phyloP scores from a whole-genome alignment of 805 yeast species.

The Candida succiphila region DNA sequence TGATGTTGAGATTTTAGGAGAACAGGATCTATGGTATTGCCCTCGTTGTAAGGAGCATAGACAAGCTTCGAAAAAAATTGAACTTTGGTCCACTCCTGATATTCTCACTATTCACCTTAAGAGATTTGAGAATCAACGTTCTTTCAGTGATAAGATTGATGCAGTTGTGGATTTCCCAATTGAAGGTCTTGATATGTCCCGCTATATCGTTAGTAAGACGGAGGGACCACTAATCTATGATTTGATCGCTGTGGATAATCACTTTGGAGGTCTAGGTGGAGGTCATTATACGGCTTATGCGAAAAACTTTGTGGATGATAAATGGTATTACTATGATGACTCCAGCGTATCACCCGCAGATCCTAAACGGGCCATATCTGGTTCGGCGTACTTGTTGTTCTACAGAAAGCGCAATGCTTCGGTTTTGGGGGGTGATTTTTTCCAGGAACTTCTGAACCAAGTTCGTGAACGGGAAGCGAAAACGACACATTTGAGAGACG shows the following conservation, averaged over 20 bases:
- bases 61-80: constrained; percentile 84
- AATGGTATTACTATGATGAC: constrained; percentile 91
- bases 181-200: constrained; percentile 62
- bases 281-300: constrained; percentile 94
- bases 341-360: constrained; percentile 55
- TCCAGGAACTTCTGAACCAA: constrained; percentile 28
- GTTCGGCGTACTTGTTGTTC: constrained; percentile 82
- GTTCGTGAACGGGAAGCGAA: constrained; percentile 26
- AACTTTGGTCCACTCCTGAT: constrained; percentile 92
- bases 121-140: constrained; percentile 75
- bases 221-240: constrained; percentile 52
- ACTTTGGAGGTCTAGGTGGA: constrained; percentile 93
- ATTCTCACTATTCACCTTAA: constrained; percentile 82
- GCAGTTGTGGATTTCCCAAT: constrained; percentile 83
- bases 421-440: constrained; percentile 37
- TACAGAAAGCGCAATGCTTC: constrained; percentile 47
- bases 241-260: constrained; percentile 88
- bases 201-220: constrained; percentile 36
- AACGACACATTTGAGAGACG: not conserved
- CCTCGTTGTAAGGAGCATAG: constrained; percentile 82
- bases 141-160: constrained; percentile 84
- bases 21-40: constrained; percentile 90
- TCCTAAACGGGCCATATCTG: constrained; percentile 52
- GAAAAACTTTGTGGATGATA: constrained; percentile 61
- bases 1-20: constrained; percentile 74